Conservation (phyloP, 345 rosid species). For the Euphorbia peplus region DNA sequence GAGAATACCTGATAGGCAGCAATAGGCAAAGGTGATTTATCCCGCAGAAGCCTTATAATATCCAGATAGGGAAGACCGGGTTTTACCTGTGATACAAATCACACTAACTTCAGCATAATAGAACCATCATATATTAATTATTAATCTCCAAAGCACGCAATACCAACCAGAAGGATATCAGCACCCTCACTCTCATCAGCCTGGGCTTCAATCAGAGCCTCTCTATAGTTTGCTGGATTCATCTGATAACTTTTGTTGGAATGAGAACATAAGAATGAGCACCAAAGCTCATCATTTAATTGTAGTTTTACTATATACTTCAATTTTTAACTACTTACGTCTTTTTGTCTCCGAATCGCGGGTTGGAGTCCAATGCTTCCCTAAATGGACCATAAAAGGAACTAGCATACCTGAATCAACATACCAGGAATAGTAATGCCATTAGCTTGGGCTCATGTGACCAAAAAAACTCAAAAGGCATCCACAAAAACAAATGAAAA, state of each 20-base stretch:
- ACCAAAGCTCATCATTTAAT: background rate
- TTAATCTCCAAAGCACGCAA: constrained; percentile 10
- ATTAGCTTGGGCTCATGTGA: constrained; percentile 8
- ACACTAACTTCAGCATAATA: constrained; percentile 18
- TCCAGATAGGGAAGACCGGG: constrained; percentile 98
- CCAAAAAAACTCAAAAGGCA: background rate
- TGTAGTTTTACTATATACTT: constrained; percentile 4
- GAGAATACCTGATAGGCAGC: constrained; percentile 86
- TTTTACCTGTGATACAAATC: constrained; percentile 57
- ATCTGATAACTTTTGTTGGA: constrained; percentile 81
- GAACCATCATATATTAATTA: background rate
- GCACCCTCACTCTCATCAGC: constrained; percentile 98
- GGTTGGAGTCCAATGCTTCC: constrained; percentile 90
- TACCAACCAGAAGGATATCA: constrained; percentile 80
- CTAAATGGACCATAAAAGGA: constrained; percentile 95
- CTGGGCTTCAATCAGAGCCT: constrained; percentile 74
- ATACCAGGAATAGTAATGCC: constrained; percentile 42
- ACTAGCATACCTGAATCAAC: constrained; percentile 77
- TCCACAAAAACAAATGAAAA: background rate
- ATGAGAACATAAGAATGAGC: constrained; percentile 18
- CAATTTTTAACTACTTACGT: constrained; percentile 43
- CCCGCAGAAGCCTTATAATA: constrained; percentile 81
- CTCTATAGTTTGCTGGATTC: constrained; percentile 94
- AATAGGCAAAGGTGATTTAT: constrained; percentile 73
- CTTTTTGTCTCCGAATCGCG: constrained; percentile 93